A percentile compares a stretch with the other conserved stretches of the same genome.
Conservation (phyloP, 768 basidiomycete genomes). For the Rhodotorula graminis region DNA sequence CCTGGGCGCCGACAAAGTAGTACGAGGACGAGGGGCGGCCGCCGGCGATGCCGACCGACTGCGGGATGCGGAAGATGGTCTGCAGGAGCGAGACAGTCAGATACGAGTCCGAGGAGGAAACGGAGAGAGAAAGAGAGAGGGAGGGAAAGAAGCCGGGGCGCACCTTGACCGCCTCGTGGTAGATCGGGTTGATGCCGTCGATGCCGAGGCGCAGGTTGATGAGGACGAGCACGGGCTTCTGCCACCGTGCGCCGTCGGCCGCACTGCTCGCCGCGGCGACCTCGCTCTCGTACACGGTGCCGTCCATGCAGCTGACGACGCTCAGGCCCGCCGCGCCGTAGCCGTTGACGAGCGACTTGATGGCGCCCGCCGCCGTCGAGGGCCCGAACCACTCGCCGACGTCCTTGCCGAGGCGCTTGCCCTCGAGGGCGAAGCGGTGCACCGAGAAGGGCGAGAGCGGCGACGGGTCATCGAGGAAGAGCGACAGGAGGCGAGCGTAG, state of each 20-base stretch:
- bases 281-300: slow-evolving; percentile 75
- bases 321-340: slow-evolving; percentile 77
- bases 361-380: slow-evolving; percentile 92
- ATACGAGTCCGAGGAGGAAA: too few species aligned
- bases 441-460: slow-evolving; percentile 85
- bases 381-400: slow-evolving; percentile 98
- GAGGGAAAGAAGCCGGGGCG: slow-evolving; percentile 29
- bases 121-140: too few species aligned
- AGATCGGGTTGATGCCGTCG: slow-evolving; percentile 90
- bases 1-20: slow-evolving; percentile 92
- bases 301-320: slow-evolving; percentile 76
- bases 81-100: slow-evolving; percentile 44
- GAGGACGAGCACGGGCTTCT: slow-evolving; percentile 75
- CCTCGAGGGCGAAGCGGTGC: slow-evolving; percentile 90
- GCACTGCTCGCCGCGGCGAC: slow-evolving; percentile 61
- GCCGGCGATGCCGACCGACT: slow-evolving; percentile 93
- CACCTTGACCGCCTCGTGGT: slow-evolving; percentile 79
- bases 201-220: slow-evolving; percentile 81
- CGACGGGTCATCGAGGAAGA: slow-evolving; percentile 89
- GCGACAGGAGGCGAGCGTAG: slow-evolving; percentile 85
- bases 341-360: slow-evolving; percentile 74
- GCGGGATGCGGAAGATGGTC: slow-evolving; percentile 85
- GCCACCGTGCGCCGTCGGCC: slow-evolving; percentile 55
- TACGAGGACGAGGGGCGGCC: slow-evolving; percentile 95
- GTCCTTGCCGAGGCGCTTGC: slow-evolving; percentile 89